Evolutionary conservation across 306 rosid species (phyloP).

Genomic region (Cucumis melo): DNA sequence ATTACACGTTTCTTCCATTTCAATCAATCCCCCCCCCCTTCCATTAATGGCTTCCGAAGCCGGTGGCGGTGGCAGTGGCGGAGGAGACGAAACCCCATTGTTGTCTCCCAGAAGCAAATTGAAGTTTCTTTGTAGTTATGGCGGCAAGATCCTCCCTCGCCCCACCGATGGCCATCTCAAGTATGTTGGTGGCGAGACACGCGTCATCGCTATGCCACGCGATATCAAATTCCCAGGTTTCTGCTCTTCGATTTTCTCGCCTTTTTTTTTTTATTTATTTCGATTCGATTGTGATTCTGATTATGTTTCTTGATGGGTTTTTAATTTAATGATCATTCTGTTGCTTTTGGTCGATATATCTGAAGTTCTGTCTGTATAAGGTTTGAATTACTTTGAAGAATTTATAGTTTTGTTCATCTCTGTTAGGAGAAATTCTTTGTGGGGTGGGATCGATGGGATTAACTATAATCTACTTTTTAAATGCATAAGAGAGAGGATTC

Average conservation of each 20-base stretch:
- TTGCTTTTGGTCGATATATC: not conserved
- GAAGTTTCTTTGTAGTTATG: constrained; percentile 74
- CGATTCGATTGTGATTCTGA: not conserved
- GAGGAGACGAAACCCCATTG: constrained; percentile 7
- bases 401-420: not conserved
- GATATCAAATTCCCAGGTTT: constrained; percentile 45
- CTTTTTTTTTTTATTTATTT: not conserved
- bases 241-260: not conserved
- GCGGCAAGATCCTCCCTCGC: constrained; percentile 70
- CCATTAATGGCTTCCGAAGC: constrained; percentile 10
- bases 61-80: not conserved
- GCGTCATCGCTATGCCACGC: constrained; percentile 46
- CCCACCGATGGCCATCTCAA: constrained; percentile 56
- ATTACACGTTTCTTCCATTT: not conserved
- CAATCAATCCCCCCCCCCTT: not conserved
- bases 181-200: constrained; percentile 86
- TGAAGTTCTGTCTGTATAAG: not conserved
- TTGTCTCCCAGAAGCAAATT: constrained; percentile 38
- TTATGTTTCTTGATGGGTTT: not conserved
- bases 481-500: not conserved
- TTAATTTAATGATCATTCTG: too few species aligned
- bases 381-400: not conserved
- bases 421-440: not conserved
- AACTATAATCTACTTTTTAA: not conserved
- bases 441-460: not conserved